phyloP scores from a whole-genome alignment of 108 stramenopile genomes.

The Nannochloropsis salina region DNA sequence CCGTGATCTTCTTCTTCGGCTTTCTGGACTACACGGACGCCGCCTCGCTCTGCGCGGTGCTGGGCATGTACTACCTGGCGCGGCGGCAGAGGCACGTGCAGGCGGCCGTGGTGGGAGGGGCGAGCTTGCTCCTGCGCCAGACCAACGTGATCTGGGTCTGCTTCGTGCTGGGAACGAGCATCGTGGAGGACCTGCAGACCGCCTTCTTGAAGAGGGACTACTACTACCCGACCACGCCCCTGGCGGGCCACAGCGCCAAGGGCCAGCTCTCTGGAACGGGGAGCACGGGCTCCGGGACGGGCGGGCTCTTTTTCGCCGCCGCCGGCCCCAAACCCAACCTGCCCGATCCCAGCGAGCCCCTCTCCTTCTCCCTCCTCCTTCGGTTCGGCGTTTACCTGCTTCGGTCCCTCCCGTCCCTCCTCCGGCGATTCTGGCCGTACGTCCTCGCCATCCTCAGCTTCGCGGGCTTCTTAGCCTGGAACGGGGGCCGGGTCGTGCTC shows the following conservation, averaged over 20 bases:
- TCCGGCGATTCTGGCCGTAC: constrained; percentile 21
- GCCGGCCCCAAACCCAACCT: neutral
- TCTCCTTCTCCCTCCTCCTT: constrained; percentile 15
- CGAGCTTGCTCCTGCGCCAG: constrained; percentile 38
- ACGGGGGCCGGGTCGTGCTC: constrained; percentile 35
- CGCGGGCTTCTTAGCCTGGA: constrained; percentile 27
- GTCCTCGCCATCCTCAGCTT: constrained; percentile 27
- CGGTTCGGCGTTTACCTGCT: neutral
- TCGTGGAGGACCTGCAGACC: constrained; percentile 34
- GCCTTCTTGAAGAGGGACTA: constrained; percentile 20
- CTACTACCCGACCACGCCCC: neutral
- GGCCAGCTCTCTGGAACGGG: neutral
- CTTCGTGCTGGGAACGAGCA: constrained; percentile 34
- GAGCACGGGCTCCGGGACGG: neutral
- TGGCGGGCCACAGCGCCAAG: neutral
- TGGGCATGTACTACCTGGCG: constrained; percentile 31
- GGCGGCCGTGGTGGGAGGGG: constrained; percentile 14
- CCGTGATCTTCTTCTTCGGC: constrained; percentile 33
- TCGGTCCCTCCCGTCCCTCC: neutral
- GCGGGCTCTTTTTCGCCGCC: neutral
- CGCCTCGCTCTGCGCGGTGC: constrained; percentile 34
- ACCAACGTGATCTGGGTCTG: constrained; percentile 43
- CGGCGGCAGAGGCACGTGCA: neutral
- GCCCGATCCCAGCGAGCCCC: neutral
- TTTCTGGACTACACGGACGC: constrained; percentile 44